These are phyloP conservation scores for Vigna nakashimae DNA, from an alignment of 306 rosid genomes.

Conservation along the genomic window DNA sequence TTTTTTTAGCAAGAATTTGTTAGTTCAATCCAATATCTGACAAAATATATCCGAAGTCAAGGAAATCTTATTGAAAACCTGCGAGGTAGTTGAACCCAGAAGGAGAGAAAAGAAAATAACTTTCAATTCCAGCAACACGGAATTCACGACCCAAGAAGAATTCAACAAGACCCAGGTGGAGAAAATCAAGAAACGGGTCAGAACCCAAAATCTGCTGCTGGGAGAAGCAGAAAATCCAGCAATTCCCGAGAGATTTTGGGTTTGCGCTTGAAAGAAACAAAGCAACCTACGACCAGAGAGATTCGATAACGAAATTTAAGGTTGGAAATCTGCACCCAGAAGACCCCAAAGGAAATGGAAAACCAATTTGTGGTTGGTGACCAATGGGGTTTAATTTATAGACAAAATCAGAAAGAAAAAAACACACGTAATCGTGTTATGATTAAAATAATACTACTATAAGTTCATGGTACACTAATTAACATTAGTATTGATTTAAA, in stretches of 20 bases:
- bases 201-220: constrained; percentile 30
- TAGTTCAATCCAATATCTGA: constrained; percentile 41
- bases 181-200: constrained; percentile 28
- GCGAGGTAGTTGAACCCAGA: constrained; percentile 28
- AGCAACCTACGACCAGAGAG: neutral
- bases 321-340: constrained; percentile 21
- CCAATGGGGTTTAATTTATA: constrained; percentile 46
- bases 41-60: constrained; percentile 33
- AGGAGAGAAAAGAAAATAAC: constrained; percentile 27
- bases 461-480: neutral
- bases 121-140: constrained; percentile 6
- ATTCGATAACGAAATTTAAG: neutral
- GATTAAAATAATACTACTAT: neutral
- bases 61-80: constrained; percentile 20
- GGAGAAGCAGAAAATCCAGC: constrained; percentile 20
- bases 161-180: constrained; percentile 42
- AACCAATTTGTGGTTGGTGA: constrained; percentile 18
- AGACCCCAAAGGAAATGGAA: constrained; percentile 2
- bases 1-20: constrained; percentile 27
- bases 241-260: constrained; percentile 9
- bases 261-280: neutral
- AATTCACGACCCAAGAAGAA: constrained; percentile 23
- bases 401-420: constrained; percentile 31
- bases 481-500: neutral
- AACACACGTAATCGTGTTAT: constrained; percentile 38